Evolutionary conservation across 2,329 filamentous ascomycete genomes (phyloP), one percentile per base, ranked within the genome.

Genomic region (Nemania sp.): DNA sequence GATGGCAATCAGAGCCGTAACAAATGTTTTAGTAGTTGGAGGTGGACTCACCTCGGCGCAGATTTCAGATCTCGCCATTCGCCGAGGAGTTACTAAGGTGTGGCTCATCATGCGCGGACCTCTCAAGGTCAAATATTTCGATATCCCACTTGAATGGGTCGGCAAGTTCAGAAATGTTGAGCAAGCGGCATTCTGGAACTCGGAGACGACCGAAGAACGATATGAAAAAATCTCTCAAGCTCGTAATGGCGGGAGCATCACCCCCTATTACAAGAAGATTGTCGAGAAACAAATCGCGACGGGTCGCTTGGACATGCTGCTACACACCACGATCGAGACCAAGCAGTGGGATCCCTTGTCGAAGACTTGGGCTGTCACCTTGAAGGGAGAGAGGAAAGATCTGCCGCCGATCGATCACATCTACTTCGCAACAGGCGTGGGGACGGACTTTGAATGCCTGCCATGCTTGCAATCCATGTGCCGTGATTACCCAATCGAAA

Each of bases 131-230:
- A 93, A 93, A 70, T 85, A 87, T 54, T 93, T 93, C 60, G 90
- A 93, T 62, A 80, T 93, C 20, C 82, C 86, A 52, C 77, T 93
- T 1, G 79, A 82, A 42, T 94, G 90, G 90, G 88, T 93, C 70
- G 88, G 86, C 8, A 93, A 93, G 67, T 93, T 89, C 69, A 84
- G 86, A 51, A 93, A 93, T 67, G 81, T 84, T 49, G 84, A 89
- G 61, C 88, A 92, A 66, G 86, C 89, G 0, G 79, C 80, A 0
- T 94, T 92, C 69, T 92, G 88, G 86, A 83, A 82, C 6, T 87
- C 88, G 3, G 88, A 91, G 61, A 82, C 81, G 5, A 86, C 90
- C 55, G 79, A 84, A 22, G 81, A 92, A 69, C 79, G 88, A 2
- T 77, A 86, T 24, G 77, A 84, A 30, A 87, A 89, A 70, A 79